Conservation (phyloP, 306 rosid genomes). For the Castanea mollissima region DNA sequence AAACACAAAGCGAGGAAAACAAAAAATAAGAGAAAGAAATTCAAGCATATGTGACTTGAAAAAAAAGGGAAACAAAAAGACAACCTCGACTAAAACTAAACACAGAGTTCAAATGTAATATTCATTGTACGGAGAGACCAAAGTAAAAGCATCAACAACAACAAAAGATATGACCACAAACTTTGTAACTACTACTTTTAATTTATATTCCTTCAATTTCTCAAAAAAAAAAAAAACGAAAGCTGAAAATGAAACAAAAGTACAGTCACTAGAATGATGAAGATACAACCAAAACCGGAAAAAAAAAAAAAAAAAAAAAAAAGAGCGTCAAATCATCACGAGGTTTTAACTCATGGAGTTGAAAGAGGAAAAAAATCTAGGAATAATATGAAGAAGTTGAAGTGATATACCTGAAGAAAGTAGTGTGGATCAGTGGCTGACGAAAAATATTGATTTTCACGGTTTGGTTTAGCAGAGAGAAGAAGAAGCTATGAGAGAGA, state of each 20-base stretch:
- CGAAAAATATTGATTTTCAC: conserved; percentile 25
- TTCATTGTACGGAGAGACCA: neutral
- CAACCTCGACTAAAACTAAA: too few relatives aligned
- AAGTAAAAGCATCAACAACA: neutral
- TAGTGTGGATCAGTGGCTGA: conserved; percentile 35
- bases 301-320: conserved; percentile 8
- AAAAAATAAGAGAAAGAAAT: neutral
- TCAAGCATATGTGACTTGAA: neutral
- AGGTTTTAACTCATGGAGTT: neutral
- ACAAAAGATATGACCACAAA: neutral
- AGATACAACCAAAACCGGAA: neutral
- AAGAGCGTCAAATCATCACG: conserved; percentile 6
- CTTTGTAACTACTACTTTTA: too few relatives aligned
- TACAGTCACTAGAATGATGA: conserved; percentile 3
- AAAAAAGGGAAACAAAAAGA: neutral
- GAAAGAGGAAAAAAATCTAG: neutral
- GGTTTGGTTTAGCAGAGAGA: conserved; percentile 23
- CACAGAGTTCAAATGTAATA: neutral
- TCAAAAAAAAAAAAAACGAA: neutral
- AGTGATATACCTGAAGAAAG: conserved; percentile 48
- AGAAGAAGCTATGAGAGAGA: conserved; percentile 18
- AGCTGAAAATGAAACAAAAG: conserved; percentile 7
- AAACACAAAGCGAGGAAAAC: neutral
- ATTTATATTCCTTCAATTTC: neutral
- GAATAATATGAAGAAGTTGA: conserved; percentile 15